Evolutionary conservation across 805 yeast species (phyloP), one percentile per base, ranked within the genome.

Genomic region (Kluyveromyces lactis): DNA sequence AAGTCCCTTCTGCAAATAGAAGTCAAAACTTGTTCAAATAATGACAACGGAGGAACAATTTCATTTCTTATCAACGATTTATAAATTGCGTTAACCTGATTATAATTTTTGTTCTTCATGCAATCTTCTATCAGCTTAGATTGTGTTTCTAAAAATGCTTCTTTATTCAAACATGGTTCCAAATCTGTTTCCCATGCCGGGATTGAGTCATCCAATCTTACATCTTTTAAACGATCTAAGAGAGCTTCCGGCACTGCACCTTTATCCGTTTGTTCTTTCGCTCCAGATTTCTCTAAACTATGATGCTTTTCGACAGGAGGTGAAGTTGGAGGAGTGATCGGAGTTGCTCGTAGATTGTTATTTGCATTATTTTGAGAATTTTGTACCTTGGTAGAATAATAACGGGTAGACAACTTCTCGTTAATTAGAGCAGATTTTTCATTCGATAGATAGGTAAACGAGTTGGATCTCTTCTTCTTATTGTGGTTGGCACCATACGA

Each of bases 1-100:
- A 75, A 58, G 2, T 64, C 50, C 56, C 92, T 68, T 31, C 56
- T 44, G 11, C 71, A 58, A 9, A 82, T 68, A 1, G 87, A 77
- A 16, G 62, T 56, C 32, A 82, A 59, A 4, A 81, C 76, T 13
- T 70, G 60, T 43, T 75, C 72, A 60, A 75, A 82, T 2, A 68
- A 56, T 2, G 67, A 70, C 5, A 75, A 53, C 6, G 77, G 63
- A 19, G 85, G 84, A 2, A 72, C 50, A 3, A 69, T 48, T 6
- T 57, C 58, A 41, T 68, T 68, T 48, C 72, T 55, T 46, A 62
- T 64, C 36, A 68, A 43, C 1, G 72, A 56, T 50, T 63, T 62
- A 39, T 66, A 68, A 4, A 64, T 42, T 0, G 71, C 55, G 39
- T 66, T 62, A 26, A 67, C 60, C 39, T 51, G 58, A 42, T 67